Percentiles rank a stretch among this genome's conserved stretches.
phyloP scores from a whole-genome alignment of 2,329 filamentous ascomycete species.

The Thelonectria olida region DNA sequence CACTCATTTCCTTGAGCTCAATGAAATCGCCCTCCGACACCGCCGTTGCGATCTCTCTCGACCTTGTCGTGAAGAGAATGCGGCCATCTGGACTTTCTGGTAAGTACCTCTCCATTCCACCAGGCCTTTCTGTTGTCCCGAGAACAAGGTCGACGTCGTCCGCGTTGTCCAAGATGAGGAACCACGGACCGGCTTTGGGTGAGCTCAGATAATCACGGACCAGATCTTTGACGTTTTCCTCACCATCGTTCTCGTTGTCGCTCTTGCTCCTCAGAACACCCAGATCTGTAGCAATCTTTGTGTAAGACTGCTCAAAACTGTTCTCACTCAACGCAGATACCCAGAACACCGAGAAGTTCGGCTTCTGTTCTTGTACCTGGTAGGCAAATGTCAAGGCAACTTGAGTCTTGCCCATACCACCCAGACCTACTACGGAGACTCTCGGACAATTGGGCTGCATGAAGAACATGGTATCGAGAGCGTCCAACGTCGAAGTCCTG shows the following conservation, averaged over 20 bases:
- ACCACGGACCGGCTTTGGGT: neutral
- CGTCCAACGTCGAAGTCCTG: neutral
- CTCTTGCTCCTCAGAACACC: neutral
- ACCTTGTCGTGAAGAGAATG: slow-evolving; percentile 1
- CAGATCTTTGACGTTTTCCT: neutral
- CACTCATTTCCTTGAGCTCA: neutral
- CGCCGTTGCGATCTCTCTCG: neutral
- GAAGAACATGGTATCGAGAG: neutral
- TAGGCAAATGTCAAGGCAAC: neutral
- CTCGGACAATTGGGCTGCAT: neutral
- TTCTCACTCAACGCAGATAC: neutral
- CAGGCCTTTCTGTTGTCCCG: neutral
- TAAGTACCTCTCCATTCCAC: neutral
- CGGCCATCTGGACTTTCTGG: neutral
- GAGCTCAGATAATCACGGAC: neutral
- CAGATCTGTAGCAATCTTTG: neutral
- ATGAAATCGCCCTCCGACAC: neutral
- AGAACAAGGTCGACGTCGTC: neutral
- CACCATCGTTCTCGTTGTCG: neutral
- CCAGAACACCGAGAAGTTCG: slow-evolving; percentile 21
- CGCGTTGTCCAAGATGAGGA: slow-evolving; percentile 1
- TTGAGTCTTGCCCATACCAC: slow-evolving; percentile 2
- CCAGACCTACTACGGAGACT: neutral
- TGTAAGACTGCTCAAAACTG: neutral
- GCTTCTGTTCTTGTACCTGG: slow-evolving; percentile 8